Evolutionary conservation across 1,284 basidiomycete species (phyloP), one percentile per base, ranked within the genome.

Genomic region (Naganishia sp.): DNA sequence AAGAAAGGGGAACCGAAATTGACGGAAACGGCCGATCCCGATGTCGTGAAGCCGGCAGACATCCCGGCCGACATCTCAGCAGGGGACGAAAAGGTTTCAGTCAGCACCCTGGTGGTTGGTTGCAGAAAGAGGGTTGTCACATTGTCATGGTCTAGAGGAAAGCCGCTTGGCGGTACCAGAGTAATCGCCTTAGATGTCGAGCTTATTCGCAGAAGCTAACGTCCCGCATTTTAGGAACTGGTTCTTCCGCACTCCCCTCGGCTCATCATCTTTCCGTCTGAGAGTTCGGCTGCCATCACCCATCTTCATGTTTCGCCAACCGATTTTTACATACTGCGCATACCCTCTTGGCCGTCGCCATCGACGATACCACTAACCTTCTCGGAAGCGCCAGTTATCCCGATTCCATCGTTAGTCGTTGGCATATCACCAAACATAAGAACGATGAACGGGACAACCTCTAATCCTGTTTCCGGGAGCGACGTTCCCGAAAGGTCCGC

Each of bases 71-170:
- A 28, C 6, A 28, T 28, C 49, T 15, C n/a, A 2, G 44, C 13
- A 1, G 81, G 82, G 67, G 76, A 82, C 16, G 84, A 87, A 31
- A 85, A 87, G 15, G 84, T 83, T 2, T 77, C 87, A 18, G 81
- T 90, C n/a, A 90, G 90, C 0, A 85, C 86, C 65, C 82, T 99
- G 10, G 84, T 92, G 4, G 84, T 98, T 7, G 94, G 92, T 16
- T 94, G 93, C 74, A 83, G 88, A 70, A 85, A 94, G 69, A 92
- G 89, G 76, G 85, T 93, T 0, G 86, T 95, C 1, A 80, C 97
- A 13, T 94, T 93, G 75, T 84, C 86, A 3, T 96, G 93, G 92
- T 88, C 85, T 70, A 90, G 93, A 72, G 90, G 90, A 25, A 88
- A 90, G 72, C 84, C 88, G 4, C 50, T 88, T 90, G 75, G 88